phyloP scores from a whole-genome alignment of 1,284 basidiomycete genomes.

The Heterobasidion occidentale region DNA sequence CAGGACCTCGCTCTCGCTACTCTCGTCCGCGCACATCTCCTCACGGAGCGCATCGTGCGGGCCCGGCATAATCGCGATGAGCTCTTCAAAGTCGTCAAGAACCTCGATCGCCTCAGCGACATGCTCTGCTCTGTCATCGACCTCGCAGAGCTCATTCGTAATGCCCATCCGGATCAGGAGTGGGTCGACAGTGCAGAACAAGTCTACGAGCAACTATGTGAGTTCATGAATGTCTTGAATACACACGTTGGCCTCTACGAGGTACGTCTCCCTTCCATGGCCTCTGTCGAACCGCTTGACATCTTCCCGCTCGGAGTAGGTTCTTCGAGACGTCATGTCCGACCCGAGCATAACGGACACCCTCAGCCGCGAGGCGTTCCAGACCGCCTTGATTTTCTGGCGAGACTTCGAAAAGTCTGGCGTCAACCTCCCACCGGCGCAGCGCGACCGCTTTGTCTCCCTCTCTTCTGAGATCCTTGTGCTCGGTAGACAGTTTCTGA shows the following conservation, averaged over 20 bases:
- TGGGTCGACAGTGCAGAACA: conserved; percentile 85
- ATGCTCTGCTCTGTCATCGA: conserved; percentile 95
- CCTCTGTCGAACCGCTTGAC: conserved; percentile 9
- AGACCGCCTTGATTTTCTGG: conserved; percentile 91
- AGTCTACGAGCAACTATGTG: conserved; percentile 88
- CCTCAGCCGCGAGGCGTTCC: conserved; percentile 60
- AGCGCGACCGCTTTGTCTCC: conserved; percentile 79
- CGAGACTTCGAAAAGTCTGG: conserved; percentile 97
- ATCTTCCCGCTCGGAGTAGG: conserved; percentile 28
- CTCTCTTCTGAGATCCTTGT: conserved; percentile 90
- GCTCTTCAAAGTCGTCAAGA: conserved; percentile 83
- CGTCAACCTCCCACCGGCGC: conserved; percentile 77
- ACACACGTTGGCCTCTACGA: conserved; percentile 91
- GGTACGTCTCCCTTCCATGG: conserved; percentile 35
- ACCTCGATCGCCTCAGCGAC: conserved; percentile 92
- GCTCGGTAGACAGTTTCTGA: conserved; percentile 82
- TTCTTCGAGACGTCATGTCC: conserved; percentile 54
- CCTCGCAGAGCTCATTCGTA: conserved; percentile 88
- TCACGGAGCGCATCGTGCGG: conserved; percentile 69
- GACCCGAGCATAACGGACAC: conserved; percentile 55
- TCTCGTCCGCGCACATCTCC: conserved; percentile 59
- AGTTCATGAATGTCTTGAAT: conserved; percentile 97
- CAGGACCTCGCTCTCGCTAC: conserved; percentile 63
- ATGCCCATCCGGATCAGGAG: conserved; percentile 80
- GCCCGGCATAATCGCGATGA: conserved; percentile 61